These are phyloP conservation scores for Euphrasia confusa DNA, from an alignment of 257 asterid species.

Conservation along the genomic window DNA sequence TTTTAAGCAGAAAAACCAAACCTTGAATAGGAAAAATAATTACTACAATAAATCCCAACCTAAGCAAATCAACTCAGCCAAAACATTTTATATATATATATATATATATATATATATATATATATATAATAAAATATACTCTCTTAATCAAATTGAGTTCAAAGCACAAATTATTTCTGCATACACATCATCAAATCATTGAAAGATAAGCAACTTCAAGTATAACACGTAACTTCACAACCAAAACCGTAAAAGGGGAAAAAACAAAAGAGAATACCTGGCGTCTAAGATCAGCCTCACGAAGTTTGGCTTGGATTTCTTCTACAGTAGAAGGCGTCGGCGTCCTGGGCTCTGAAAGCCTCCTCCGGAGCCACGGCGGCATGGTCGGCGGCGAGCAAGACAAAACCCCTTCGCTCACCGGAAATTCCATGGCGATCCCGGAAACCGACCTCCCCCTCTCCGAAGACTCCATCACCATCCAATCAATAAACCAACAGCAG, in stretches of 20 bases:
- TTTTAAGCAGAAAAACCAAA: constrained; percentile 14
- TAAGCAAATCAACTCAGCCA: constrained; percentile 6
- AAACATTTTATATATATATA: no score
- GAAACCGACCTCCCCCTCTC: constrained; percentile 51
- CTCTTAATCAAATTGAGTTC: constrained; percentile 14
- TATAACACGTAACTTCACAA: neutral
- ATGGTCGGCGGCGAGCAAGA: constrained; percentile 75
- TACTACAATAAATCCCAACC: constrained; percentile 8
- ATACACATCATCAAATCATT: neutral
- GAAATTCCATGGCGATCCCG: constrained; percentile 75
- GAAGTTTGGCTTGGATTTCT: constrained; percentile 86
- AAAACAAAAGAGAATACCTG: constrained; percentile 42
- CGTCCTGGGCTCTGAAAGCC: constrained; percentile 69
- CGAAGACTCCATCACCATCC: constrained; percentile 53
- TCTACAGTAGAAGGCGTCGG: constrained; percentile 64
- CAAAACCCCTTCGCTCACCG: constrained; percentile 61
- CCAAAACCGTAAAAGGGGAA: neutral
- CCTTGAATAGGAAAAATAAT: constrained; percentile 19
- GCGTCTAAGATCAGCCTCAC: constrained; percentile 82
- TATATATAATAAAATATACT: neutral
- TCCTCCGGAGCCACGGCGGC: constrained; percentile 72
- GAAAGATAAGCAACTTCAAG: neutral
- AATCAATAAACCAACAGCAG: constrained; percentile 14
- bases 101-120: no score
- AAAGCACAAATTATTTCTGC: neutral